Conservation (phyloP, 768 basidiomycete species). For the Sporobolomyces roseus region DNA sequence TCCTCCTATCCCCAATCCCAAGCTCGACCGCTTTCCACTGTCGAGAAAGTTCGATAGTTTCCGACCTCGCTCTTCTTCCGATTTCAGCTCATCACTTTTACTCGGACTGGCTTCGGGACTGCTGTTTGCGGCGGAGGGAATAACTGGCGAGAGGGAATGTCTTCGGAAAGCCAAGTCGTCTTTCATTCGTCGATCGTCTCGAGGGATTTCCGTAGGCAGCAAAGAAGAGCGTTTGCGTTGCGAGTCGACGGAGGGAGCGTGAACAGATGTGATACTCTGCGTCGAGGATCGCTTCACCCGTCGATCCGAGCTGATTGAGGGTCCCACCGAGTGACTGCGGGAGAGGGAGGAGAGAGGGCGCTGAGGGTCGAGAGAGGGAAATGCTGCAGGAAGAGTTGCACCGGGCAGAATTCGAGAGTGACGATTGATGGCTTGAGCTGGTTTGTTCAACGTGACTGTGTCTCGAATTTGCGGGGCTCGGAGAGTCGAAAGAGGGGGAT, state of each 20-base stretch:
- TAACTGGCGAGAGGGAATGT: conserved; percentile 8
- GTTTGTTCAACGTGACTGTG: background rate
- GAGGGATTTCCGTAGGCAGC: background rate
- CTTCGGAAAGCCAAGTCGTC: conserved; percentile 17
- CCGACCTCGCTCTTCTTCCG: background rate
- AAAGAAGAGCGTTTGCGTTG: background rate
- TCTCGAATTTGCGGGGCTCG: background rate
- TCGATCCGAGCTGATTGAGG: background rate
- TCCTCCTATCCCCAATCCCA: background rate
- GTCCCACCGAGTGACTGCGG: background rate
- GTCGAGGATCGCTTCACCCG: background rate
- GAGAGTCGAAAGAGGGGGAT: background rate
- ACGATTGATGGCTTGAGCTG: background rate
- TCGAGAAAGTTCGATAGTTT: conserved; percentile 1
- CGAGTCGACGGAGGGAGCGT: background rate
- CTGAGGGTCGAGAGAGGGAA: background rate
- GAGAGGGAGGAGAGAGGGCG: background rate
- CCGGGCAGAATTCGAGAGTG: conserved; percentile 25
- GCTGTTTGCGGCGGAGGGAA: background rate
- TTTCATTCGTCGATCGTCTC: background rate
- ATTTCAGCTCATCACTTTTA: background rate
- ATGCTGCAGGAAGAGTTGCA: conserved; percentile 6
- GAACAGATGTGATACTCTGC: background rate
- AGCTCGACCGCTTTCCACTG: too few species aligned
- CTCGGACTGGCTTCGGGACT: background rate